Percentiles rank a stretch among this genome's conserved stretches.
Conservation (phyloP, 2,329 filamentous ascomycete species). For the Trichoderma aggressivum region DNA sequence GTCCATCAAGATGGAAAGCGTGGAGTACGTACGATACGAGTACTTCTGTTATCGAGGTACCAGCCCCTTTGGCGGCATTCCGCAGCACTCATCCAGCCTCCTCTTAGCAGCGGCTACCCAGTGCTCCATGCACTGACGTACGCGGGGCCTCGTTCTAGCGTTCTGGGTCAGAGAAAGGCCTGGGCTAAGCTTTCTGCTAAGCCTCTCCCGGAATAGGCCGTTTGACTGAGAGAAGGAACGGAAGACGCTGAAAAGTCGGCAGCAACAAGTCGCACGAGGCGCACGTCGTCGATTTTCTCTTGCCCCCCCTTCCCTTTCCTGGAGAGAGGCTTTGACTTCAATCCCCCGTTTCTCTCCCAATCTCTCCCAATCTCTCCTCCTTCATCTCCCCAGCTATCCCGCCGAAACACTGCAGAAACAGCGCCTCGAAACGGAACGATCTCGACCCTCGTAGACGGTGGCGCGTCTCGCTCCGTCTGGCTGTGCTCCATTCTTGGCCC, state of each 20-base stretch:
- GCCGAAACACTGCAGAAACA: not conserved
- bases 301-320: constrained; percentile 3
- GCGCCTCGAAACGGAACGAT: not conserved
- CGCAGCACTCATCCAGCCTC: not conserved
- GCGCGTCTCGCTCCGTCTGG: not conserved
- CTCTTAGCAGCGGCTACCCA: not conserved
- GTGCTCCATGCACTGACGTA: not conserved
- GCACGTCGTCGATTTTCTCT: constrained; percentile 1
- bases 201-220: constrained; percentile 2
- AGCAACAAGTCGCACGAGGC: not conserved
- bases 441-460: not conserved
- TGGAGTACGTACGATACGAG: not conserved
- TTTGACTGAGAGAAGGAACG: not conserved
- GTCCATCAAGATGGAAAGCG: not conserved
- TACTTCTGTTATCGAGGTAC: not conserved
- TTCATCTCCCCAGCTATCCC: not conserved
- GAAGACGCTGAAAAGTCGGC: constrained; percentile 10
- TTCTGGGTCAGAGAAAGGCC: not conserved
- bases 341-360: not conserved
- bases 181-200: constrained; percentile 13
- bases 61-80: not conserved
- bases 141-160: not conserved
- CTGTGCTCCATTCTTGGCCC: not conserved
- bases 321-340: not conserved
- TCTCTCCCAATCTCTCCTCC: not conserved